Evolutionary conservation across 2,329 filamentous ascomycete species (phyloP).

Genomic region (Juglanconis oblonga): DNA sequence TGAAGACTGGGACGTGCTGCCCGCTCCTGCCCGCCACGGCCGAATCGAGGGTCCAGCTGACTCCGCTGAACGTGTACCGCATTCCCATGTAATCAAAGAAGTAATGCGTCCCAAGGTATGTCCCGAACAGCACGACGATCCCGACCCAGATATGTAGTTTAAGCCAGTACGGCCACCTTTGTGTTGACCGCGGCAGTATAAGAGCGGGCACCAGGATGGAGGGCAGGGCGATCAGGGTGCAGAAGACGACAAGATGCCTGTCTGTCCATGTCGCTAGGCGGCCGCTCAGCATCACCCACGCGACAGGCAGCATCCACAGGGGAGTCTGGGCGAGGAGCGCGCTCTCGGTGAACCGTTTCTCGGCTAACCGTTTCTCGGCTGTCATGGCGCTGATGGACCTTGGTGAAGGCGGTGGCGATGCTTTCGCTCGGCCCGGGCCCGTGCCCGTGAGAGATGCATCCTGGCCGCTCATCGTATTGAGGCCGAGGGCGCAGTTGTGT

Average conservation of each 20-base stretch:
- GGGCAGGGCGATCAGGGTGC: constrained; percentile 1
- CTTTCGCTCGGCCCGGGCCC: neutral
- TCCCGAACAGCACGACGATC: constrained; percentile 19
- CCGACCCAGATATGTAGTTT: constrained; percentile 19
- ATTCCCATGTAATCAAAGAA: constrained; percentile 22
- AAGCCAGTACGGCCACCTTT: constrained; percentile 12
- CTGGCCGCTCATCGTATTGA: neutral
- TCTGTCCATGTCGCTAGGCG: constrained; percentile 12
- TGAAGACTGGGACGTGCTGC: constrained; percentile 18
- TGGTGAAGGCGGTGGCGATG: neutral
- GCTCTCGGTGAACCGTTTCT: neutral
- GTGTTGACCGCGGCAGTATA: neutral
- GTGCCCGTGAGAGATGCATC: neutral
- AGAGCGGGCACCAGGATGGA: neutral
- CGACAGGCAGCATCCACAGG: constrained; percentile 18
- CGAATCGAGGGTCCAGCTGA: constrained; percentile 9
- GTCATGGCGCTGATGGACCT: neutral
- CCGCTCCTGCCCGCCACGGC: constrained; percentile 11
- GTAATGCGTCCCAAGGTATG: constrained; percentile 20
- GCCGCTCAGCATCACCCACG: constrained; percentile 17
- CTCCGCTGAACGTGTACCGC: constrained; percentile 17
- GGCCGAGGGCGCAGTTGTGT: neutral
- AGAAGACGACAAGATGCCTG: constrained; percentile 16
- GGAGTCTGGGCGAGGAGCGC: constrained; percentile 15
- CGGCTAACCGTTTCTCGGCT: too few species aligned